These are phyloP conservation scores for Syzygium aromaticum DNA, from an alignment of 345 rosid genomes.

Conservation along the genomic window DNA sequence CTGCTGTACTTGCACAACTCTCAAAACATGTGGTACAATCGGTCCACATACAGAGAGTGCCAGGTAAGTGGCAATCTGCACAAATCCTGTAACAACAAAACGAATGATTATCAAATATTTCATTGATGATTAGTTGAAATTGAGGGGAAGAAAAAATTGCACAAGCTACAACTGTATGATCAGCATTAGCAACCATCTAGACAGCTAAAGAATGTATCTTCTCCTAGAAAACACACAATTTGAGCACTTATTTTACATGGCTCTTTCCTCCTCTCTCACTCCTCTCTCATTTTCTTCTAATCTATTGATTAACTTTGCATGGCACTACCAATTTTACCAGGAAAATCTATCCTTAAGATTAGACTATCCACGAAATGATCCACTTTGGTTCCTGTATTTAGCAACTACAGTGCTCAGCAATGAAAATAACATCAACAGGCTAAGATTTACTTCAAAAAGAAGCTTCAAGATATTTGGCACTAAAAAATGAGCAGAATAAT, in stretches of 20 bases:
- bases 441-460: neutral
- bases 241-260: neutral
- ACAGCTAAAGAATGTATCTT: neutral
- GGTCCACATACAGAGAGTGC: conserved; percentile 98
- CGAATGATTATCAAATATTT: neutral
- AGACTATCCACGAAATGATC: neutral
- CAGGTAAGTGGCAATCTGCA: conserved; percentile 98
- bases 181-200: neutral
- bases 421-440: neutral
- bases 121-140: neutral
- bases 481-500: neutral
- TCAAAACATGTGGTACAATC: conserved; percentile 98
- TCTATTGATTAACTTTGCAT: neutral
- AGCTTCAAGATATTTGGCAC: neutral
- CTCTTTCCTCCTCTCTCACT: neutral
- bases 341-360: neutral
- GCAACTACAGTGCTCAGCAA: neutral
- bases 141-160: neutral
- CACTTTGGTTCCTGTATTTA: neutral
- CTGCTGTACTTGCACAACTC: conserved; percentile 83
- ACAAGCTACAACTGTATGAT: neutral
- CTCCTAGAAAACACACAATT: neutral
- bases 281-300: neutral
- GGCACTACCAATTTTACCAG: neutral
- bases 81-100: conserved; percentile 57